phyloP scores from a whole-genome alignment of 2,329 filamentous ascomycete genomes.

The Neurospora sp. region DNA sequence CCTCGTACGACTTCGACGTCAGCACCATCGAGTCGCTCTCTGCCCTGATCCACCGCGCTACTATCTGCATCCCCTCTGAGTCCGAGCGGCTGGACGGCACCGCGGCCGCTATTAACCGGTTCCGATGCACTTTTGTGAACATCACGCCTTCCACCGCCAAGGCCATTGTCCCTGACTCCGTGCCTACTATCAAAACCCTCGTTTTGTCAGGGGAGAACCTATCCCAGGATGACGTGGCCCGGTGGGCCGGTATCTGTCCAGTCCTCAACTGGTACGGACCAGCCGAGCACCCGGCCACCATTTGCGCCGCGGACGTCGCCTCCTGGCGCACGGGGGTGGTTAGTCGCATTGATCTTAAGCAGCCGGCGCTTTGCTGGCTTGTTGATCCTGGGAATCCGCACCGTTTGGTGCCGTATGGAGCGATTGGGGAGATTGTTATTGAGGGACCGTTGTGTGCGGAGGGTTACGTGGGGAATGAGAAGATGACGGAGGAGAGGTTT shows the following conservation, averaged over 20 bases:
- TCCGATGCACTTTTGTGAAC: constrained; percentile 12
- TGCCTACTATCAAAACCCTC: constrained; percentile 14
- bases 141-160: constrained; percentile 16
- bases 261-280: constrained; percentile 14
- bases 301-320: constrained; percentile 1
- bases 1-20: constrained; percentile 29
- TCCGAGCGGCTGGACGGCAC: constrained; percentile 27
- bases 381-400: constrained; percentile 17
- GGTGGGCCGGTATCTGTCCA: constrained; percentile 8
- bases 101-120: constrained; percentile 14
- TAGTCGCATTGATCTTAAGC: not conserved
- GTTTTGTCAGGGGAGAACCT: too few relatives aligned
- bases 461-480: constrained; percentile 37
- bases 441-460: constrained; percentile 34
- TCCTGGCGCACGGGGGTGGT: not conserved
- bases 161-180: constrained; percentile 11
- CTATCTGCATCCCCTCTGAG: constrained; percentile 30
- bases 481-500: constrained; percentile 37
- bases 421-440: constrained; percentile 24
- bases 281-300: constrained; percentile 10
- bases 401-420: constrained; percentile 18
- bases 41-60: constrained; percentile 24
- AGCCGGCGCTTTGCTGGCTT: constrained; percentile 17
- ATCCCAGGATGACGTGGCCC: constrained; percentile 9
- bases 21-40: constrained; percentile 28